Conservation (phyloP, 2,329 filamentous ascomycete species). For the Hyphodiscus sp. region DNA sequence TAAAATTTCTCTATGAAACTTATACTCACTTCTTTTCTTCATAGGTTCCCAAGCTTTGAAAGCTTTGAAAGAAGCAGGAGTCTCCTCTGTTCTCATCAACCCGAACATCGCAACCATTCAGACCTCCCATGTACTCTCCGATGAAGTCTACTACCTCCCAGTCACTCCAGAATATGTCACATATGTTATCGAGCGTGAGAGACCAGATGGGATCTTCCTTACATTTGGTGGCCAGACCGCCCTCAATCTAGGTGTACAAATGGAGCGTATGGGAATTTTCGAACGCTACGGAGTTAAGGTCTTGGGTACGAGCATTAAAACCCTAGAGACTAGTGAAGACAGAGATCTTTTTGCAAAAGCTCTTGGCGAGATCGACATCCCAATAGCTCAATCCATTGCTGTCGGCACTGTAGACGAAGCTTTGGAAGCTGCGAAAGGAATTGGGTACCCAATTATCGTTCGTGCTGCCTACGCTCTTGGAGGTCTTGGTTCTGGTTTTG, state of each 20-base stretch:
- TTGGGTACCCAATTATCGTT: conserved; percentile 97
- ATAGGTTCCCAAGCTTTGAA: conserved; percentile 92
- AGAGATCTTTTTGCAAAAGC: conserved; percentile 94
- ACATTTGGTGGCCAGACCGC: conserved; percentile 97
- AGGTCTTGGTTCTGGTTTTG: conserved; percentile 93
- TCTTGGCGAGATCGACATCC: conserved; percentile 93
- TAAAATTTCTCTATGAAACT: neutral
- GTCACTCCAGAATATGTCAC: conserved; percentile 97
- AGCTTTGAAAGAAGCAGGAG: conserved; percentile 90
- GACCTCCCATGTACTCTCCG: conserved; percentile 90
- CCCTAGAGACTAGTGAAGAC: conserved; percentile 90
- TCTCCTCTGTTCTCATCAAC: conserved; percentile 89
- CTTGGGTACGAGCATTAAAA: conserved; percentile 89
- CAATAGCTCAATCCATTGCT: conserved; percentile 92
- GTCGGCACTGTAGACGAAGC: conserved; percentile 89
- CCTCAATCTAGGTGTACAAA: conserved; percentile 92
- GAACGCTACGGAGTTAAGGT: conserved; percentile 95
- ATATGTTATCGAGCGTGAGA: conserved; percentile 94
- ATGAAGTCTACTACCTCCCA: conserved; percentile 97
- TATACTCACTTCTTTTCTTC: conserved; percentile 17
- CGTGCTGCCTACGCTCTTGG: conserved; percentile 94
- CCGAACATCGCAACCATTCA: conserved; percentile 98
- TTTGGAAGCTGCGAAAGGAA: conserved; percentile 73
- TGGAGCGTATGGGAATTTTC: conserved; percentile 93
- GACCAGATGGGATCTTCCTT: conserved; percentile 93